Evolutionary conservation across 2,329 filamentous ascomycete species (phyloP), one percentile per base, ranked within the genome.

Genomic region (Ambrosiella xylebori): DNA sequence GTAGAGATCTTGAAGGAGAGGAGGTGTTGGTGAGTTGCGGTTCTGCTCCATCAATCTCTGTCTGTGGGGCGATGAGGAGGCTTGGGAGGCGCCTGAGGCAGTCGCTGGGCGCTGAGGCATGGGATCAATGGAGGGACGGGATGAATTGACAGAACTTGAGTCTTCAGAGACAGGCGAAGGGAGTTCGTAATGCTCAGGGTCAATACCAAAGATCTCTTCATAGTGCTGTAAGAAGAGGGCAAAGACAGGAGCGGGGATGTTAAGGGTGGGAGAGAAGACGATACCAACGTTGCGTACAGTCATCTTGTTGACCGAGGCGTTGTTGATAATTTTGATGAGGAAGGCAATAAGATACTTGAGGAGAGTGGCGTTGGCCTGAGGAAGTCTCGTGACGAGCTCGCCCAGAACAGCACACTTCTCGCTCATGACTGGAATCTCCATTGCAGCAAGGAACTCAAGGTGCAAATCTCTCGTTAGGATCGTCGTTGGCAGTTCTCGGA

Each of bases 211-310:
- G 53, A 98, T 91, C 47, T 78, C 79, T 62, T 86, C 79, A 66
- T 88, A 96, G 65, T 97, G 90, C 63, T 93, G 90, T 59, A 98
- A 76, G 69, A 98, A 93, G 69, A 94, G 79, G 2, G 90, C 89
- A 68, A 98, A 96, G 9, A 98, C 85, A 0, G 91, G 90, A 0
- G 89, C 89, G 0, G 93, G 91, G 49, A 98, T 95, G 68, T 97
- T 97, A 57, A 98, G 77, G 0, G 93, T 97, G 0, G 93, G 93
- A 13, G 93, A 95, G 69, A 98, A 98, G 59, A 98, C 91, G 64
- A 98, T 97, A 63, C 93, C 91, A 57, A 98, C 88, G 66, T 98
- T 98, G 63, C 91, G 84, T 57, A 96, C 87, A 9, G 87, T 96
- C 93, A 98, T 98, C 76, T 96, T 97, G 74, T 98, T 98, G 62